Conservation (phyloP, 106 monocot genomes). For the Dendrobium catenatum region DNA sequence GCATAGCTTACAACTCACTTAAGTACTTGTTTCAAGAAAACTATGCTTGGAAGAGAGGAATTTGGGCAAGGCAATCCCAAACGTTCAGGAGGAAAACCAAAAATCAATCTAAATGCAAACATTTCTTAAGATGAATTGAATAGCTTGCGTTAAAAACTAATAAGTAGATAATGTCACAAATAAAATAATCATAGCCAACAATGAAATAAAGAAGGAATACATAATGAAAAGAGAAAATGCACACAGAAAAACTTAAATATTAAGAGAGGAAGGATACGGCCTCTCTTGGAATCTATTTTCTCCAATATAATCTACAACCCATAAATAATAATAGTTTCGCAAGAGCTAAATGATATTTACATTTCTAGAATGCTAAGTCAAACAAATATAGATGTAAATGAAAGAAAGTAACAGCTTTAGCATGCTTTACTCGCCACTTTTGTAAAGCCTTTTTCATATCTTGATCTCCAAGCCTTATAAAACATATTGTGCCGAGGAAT, state of each 20-base stretch:
- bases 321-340: not conserved
- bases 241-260: not conserved
- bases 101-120: too few relatives aligned
- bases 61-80: too few relatives aligned
- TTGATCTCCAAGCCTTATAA: constrained; percentile 1
- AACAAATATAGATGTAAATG: not conserved
- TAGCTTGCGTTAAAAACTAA: not conserved
- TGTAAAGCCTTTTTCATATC: not conserved
- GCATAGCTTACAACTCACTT: too few relatives aligned
- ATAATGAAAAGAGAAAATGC: not conserved
- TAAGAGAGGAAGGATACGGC: not conserved
- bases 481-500: not conserved
- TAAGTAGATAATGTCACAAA: not conserved
- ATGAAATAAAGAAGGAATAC: not conserved
- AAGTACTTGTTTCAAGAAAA: too few relatives aligned
- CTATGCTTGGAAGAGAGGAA: too few relatives aligned
- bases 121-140: not conserved
- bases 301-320: not conserved
- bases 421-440: not conserved
- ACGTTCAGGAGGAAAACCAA: too few relatives aligned
- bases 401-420: not conserved
- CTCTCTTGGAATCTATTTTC: not conserved
- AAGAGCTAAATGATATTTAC: not conserved
- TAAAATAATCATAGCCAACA: not conserved
- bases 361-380: not conserved